phyloP scores from a whole-genome alignment of 305 asterid genomes.

The Fraxinus sp. region DNA sequence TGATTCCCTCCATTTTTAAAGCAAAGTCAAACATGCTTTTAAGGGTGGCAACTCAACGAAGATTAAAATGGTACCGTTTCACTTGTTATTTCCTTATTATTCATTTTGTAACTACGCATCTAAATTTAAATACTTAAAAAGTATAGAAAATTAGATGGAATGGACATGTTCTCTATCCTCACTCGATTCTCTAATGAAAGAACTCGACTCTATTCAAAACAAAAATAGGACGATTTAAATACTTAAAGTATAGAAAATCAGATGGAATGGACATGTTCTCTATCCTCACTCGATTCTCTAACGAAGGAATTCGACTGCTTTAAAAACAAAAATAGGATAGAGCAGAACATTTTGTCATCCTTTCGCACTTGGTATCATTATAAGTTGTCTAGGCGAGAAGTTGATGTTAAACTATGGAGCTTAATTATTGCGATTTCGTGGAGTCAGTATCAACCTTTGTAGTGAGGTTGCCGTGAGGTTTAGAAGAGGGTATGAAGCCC shows the following conservation, averaged over 20 bases:
- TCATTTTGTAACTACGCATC: no score
- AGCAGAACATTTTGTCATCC: background rate
- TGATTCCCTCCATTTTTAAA: background rate
- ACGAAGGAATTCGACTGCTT: background rate
- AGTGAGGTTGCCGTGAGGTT: background rate
- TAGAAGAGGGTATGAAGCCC: background rate
- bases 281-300: background rate
- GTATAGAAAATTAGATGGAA: background rate
- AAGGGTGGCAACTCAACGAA: background rate
- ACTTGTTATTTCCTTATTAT: background rate
- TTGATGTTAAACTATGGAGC: background rate
- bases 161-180: no score
- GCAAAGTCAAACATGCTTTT: background rate
- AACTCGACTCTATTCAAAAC: background rate
- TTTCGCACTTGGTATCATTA: background rate
- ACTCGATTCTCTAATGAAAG: no score
- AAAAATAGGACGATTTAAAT: background rate
- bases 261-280: background rate
- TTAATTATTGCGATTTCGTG: no score
- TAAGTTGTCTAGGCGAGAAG: no score
- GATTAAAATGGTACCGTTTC: background rate
- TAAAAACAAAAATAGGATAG: background rate
- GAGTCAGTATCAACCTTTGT: background rate
- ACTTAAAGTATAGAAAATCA: background rate
- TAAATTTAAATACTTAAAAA: background rate